These are phyloP conservation scores for Capronia americana DNA, from an alignment of 2,329 filamentous ascomycete species.

Conservation along the genomic window DNA sequence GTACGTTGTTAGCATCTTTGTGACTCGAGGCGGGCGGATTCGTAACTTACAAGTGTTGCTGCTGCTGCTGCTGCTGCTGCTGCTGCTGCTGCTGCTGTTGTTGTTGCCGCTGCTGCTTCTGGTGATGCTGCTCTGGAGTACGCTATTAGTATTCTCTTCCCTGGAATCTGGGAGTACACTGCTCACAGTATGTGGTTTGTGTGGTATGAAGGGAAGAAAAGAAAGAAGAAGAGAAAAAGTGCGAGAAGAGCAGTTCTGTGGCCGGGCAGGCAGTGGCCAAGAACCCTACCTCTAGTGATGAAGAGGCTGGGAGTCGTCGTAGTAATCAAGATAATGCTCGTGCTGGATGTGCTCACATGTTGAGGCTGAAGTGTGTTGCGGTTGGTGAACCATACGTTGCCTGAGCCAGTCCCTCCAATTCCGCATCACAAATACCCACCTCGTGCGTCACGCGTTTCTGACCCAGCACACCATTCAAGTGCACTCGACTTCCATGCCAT, in stretches of 20 bases:
- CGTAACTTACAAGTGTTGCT: too few relatives aligned
- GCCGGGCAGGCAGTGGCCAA: neutral
- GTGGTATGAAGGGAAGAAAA: neutral
- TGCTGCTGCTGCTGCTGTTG: too few relatives aligned
- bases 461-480: too few relatives aligned
- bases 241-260: neutral
- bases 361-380: neutral
- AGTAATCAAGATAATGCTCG: neutral
- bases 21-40: too few relatives aligned
- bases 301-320: neutral
- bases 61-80: too few relatives aligned
- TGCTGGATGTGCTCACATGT: neutral
- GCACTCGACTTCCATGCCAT: too few relatives aligned
- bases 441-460: too few relatives aligned
- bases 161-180: neutral
- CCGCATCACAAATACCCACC: too few relatives aligned
- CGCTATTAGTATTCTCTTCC: neutral
- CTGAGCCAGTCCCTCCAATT: neutral
- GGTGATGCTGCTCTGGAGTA: too few relatives aligned
- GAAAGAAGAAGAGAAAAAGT: neutral
- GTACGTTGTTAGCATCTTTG: too few relatives aligned
- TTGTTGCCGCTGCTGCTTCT: too few relatives aligned
- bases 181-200: neutral
- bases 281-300: neutral
- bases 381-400: neutral